phyloP scores from a whole-genome alignment of 2,329 filamentous ascomycete genomes.

The Colletotrichum higginsianum region DNA sequence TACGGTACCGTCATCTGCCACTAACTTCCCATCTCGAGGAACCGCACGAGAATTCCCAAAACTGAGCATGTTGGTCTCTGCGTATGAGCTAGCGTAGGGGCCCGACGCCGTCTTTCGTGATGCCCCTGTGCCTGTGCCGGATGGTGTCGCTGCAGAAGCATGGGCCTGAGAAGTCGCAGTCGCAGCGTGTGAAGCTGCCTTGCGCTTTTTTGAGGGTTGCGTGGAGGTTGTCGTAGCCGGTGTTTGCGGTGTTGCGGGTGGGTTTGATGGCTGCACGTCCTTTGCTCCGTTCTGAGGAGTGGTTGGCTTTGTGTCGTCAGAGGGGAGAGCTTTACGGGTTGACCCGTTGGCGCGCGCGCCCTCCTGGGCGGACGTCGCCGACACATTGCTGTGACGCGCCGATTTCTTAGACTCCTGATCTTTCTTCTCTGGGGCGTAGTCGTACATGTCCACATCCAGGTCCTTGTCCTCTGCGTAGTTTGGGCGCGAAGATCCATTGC shows the following conservation, averaged over 20 bases:
- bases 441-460: constrained; percentile 87
- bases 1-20: constrained; percentile 91
- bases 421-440: constrained; percentile 72
- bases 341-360: constrained; percentile 50
- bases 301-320: constrained; percentile 57
- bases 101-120: constrained; percentile 56
- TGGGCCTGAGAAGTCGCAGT: constrained; percentile 39
- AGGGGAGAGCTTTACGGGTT: constrained; percentile 58
- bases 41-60: constrained; percentile 81
- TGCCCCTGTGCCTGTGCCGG: constrained; percentile 49
- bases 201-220: constrained; percentile 84
- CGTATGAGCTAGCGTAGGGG: constrained; percentile 53
- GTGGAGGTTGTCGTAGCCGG: constrained; percentile 66
- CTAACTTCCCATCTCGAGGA: constrained; percentile 82
- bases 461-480: constrained; percentile 98
- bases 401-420: constrained; percentile 72
- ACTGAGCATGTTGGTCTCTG: constrained; percentile 88
- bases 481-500: constrained; percentile 82
- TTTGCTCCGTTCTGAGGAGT: constrained; percentile 55
- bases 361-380: constrained; percentile 56
- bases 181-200: constrained; percentile 68
- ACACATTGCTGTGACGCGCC: constrained; percentile 61
- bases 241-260: constrained; percentile 49
- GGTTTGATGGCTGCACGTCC: constrained; percentile 50
- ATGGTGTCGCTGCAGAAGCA: constrained; percentile 46